phyloP scores from a whole-genome alignment of 2,329 filamentous ascomycete species.

The Pseudogymnoascus destructans region DNA sequence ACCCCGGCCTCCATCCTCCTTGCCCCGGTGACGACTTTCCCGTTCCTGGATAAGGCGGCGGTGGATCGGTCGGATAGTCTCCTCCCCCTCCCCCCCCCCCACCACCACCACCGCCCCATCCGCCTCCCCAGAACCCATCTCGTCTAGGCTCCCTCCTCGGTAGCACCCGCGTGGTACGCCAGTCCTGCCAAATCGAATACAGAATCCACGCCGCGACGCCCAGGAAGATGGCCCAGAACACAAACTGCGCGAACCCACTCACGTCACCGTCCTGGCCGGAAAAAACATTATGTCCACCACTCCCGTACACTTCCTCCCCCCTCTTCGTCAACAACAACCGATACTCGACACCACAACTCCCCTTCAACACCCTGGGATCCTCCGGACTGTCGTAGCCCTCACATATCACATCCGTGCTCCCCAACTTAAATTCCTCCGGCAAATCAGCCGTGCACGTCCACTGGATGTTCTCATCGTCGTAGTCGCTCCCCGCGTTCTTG shows the following conservation, averaged over 20 bases:
- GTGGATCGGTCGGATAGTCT: constrained; percentile 20
- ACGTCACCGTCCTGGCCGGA: constrained; percentile 18
- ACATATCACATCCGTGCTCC: constrained; percentile 79
- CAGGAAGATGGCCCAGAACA: constrained; percentile 52
- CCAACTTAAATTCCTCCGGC: constrained; percentile 54
- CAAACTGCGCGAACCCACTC: constrained; percentile 27
- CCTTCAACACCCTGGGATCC: constrained; percentile 78
- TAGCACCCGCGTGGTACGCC: neutral
- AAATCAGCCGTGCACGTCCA: constrained; percentile 69
- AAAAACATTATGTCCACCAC: constrained; percentile 14
- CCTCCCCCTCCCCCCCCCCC: constrained; percentile 12
- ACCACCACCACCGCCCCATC: constrained; percentile 29
- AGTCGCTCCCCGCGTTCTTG: constrained; percentile 70
- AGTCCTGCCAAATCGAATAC: constrained; percentile 36
- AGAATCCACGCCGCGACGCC: constrained; percentile 48
- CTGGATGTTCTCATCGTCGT: constrained; percentile 68
- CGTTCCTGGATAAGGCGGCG: constrained; percentile 23
- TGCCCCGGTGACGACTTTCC: constrained; percentile 16
- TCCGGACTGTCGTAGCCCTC: constrained; percentile 70
- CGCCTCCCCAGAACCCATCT: constrained; percentile 30
- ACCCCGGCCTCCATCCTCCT: constrained; percentile 55
- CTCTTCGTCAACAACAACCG: constrained; percentile 61
- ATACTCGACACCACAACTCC: constrained; percentile 89
- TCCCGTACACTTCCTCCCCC: constrained; percentile 58
- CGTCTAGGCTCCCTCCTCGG: constrained; percentile 24